Evolutionary conservation across 306 rosid genomes (phyloP), one percentile per base, ranked within the genome.

Genomic region (Casuarina glauca): DNA sequence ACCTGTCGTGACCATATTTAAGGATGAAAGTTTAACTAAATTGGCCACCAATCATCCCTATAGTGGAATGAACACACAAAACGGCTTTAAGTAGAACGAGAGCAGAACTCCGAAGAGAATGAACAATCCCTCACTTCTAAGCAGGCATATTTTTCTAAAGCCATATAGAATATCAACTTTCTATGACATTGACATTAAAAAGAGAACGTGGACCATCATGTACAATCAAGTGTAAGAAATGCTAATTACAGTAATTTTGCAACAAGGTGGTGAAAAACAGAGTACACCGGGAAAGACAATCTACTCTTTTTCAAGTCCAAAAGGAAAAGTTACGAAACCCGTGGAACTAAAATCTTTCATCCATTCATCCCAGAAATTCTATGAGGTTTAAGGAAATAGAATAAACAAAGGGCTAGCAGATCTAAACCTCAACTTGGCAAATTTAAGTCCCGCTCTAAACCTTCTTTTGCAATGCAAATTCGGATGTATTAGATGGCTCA

Each of bases 1-100:
- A 94, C 97, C 98, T 94, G 87, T 10, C 32, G 76, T 72, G 52
- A 79, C 78, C 36, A 52, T 74, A 74, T 78, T 61, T 55, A 38
- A 79, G 46, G 70, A 50, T 79, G 70, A 72, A 64, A 71, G 5
- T 41, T 46, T 45, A 76, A 64, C 39, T n/a, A 13, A 26, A 64
- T 44, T 71, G 51, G 63, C 46, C 32, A 58, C 55, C 35, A 45
- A 55, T 43, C 75, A 26, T 26, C 32, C 32, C 32, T 26, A 26
- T 26, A 49, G 51, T 77, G 39, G 50, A 77, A 80, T 55, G 32
- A 52, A 80, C 35, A 74, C 81, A 60, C 74, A 20, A 72, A 75
- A 66, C 10, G 53, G 10, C 35, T 45, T 12, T 71, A 32, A 69
- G 51, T 48, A 36, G 76, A 72, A 77, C 19, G 67, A 64, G 50